Base-by-base conservation (phyloP, 805 yeast species). In the Lipomyces kockii region DNA sequence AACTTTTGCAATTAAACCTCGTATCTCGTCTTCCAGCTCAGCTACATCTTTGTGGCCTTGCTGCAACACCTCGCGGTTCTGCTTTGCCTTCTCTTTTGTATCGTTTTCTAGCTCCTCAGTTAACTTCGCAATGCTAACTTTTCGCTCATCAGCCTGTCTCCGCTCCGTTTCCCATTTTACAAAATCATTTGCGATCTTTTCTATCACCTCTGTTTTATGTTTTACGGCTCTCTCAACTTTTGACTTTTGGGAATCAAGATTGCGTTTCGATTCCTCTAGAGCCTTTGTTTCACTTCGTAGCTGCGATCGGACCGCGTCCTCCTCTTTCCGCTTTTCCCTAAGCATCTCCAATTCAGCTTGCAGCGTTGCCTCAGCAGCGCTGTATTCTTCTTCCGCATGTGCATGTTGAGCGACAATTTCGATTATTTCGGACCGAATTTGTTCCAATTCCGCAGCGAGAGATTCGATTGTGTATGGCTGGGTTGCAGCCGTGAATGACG, bases 181-280 rank as follows among this genome's bases (percentile, higher is more conserved):
- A n/a, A 76, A 71, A 27, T 76, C 77, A 49, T 65, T 60, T 25
- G 58, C 55, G 11, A 68, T 58, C 39, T 63, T 69, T 22, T 64
- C 76, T 66, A 75, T 34, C 20, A 55, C 60, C 55, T 71, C 68
- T 25, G 65, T 5, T 55, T 68, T 62, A 59, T 68, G 60, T 61
- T 64, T 53, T 51, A 63, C 57, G 37, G 62, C 51, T 32, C 63
- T 61, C 62, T 76, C 79, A 20, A 76, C 73, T 59, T 77, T 78
- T 6, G 76, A 59, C 32, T 75, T 72, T 58, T 78, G 80, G 17
- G 76, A 72, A 46, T 80, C 83, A 17, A 80, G 72, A 20, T 73
- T 71, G 7, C 80, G 77, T 61, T 77, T 77, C 7, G 77, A 70
- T 34, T 79, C 80, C 59, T 80, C 83, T 22, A 80, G 72, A 0